A percentile compares a stretch with the other conserved stretches of the same genome.
These are phyloP conservation scores for Gamarada debralockiae DNA, from an alignment of 495 filamentous ascomycete genomes.

Conservation along the genomic window DNA sequence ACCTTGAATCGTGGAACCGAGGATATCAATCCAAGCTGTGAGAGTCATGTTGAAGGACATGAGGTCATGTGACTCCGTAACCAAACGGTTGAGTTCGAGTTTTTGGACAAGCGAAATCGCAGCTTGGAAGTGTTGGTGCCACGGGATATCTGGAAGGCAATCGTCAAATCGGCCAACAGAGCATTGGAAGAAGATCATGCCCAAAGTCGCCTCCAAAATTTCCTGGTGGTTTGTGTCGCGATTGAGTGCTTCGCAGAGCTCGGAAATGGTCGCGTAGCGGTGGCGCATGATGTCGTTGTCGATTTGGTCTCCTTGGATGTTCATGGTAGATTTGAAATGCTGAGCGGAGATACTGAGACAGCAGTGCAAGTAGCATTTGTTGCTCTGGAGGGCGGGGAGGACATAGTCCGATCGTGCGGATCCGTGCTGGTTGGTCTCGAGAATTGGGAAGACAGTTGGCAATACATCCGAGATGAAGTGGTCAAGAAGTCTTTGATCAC, in stretches of 20 bases:
- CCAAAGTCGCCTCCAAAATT: constrained; percentile 90
- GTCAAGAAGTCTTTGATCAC: constrained; percentile 80
- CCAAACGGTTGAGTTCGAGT: constrained; percentile 68
- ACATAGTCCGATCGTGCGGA: constrained; percentile 74
- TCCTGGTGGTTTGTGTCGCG: constrained; percentile 76
- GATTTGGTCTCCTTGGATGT: constrained; percentile 67
- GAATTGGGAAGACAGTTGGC: constrained; percentile 83
- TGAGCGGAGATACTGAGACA: constrained; percentile 95
- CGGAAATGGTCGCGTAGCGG: constrained; percentile 80
- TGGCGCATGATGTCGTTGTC: constrained; percentile 94
- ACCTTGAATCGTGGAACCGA: constrained; percentile 90
- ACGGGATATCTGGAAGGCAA: constrained; percentile 87
- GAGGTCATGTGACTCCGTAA: constrained; percentile 57
- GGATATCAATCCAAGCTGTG: constrained; percentile 94
- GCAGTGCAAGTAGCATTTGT: constrained; percentile 92
- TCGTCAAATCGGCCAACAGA: constrained; percentile 85
- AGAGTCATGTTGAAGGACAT: constrained; percentile 94
- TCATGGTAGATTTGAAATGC: constrained; percentile 72
- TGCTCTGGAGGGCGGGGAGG: constrained; percentile 78
- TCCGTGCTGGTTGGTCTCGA: constrained; percentile 83
- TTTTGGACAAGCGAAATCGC: constrained; percentile 76
- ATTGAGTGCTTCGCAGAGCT: constrained; percentile 79
- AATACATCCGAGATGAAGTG: constrained; percentile 90
- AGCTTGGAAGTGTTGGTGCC: constrained; percentile 95
- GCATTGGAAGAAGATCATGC: constrained; percentile 97